Evolutionary conservation across 495 filamentous ascomycete genomes (phyloP).

Genomic region (Tuber melanosporum): DNA sequence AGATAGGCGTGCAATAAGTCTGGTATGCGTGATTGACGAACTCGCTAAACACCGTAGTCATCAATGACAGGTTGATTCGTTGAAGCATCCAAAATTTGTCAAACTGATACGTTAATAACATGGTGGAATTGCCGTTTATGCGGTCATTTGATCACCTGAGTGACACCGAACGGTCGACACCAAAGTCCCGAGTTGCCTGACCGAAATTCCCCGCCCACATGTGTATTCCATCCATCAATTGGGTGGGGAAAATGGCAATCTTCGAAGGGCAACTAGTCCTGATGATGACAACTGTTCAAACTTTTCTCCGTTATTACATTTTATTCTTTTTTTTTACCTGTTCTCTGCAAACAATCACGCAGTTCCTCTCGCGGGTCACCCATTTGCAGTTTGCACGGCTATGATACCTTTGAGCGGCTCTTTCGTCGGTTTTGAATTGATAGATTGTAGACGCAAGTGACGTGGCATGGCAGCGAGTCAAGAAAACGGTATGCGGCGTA

Average conservation of each 20-base stretch:
- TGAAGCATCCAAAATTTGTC: conserved; percentile 2
- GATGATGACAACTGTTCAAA: conserved; percentile 3
- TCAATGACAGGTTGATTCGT: conserved; percentile 3
- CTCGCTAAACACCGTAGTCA: neutral
- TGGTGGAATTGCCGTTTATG: neutral
- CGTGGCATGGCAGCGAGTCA: conserved; percentile 5
- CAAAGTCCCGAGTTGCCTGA: neutral
- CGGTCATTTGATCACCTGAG: conserved; percentile 4
- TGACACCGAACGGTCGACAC: conserved; percentile 5
- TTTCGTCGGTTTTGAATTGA: conserved; percentile 6
- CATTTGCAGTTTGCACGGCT: conserved; percentile 1
- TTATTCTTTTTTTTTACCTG: conserved; percentile 5
- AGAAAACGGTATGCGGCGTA: conserved; percentile 1
- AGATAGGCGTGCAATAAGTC: conserved; percentile 4
- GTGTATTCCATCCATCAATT: conserved; percentile 2
- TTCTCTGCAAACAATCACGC: neutral
- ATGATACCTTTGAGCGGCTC: conserved; percentile 3
- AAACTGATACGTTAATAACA: neutral
- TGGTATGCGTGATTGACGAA: conserved; percentile 3
- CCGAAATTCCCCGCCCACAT: conserved; percentile 4
- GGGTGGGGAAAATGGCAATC: neutral
- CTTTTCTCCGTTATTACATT: neutral
- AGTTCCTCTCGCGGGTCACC: neutral
- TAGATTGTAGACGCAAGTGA: conserved; percentile 5
- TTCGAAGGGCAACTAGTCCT: neutral